Evolutionary conservation across 176 grass and related monocot species (phyloP).

Genomic region (Avena atlantica): DNA sequence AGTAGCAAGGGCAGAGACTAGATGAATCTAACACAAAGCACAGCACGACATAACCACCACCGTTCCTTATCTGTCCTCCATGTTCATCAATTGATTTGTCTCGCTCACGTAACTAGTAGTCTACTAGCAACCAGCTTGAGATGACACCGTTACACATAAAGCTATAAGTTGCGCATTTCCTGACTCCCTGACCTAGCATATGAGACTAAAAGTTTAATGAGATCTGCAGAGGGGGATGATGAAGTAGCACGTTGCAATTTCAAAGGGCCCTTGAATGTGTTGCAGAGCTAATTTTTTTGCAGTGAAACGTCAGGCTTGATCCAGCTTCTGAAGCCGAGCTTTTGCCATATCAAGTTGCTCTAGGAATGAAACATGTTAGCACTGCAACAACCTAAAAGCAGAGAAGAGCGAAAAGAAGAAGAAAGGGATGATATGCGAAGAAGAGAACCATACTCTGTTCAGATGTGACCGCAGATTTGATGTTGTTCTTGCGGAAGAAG

Average conservation of each 20-base stretch:
- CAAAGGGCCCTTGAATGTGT: neutral
- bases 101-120: no score
- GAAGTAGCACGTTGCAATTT: neutral
- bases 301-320: constrained; percentile 24
- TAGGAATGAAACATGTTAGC: constrained; percentile 9
- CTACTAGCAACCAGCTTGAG: no score
- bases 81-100: neutral
- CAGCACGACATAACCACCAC: neutral
- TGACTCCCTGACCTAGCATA: no score
- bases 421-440: neutral
- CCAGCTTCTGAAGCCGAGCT: constrained; percentile 41
- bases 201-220: no score
- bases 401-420: neutral
- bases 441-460: constrained; percentile 40
- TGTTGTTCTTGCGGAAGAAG: constrained; percentile 49
- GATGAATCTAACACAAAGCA: neutral
- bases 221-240: neutral
- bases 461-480: constrained; percentile 24
- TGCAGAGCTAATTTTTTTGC: neutral
- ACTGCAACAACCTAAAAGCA: neutral
- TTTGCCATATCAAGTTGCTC: constrained; percentile 55
- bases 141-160: no score
- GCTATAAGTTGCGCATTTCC: no score
- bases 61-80: neutral
- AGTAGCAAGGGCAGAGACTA: neutral